Percentiles rank a stretch among this genome's conserved stretches.
These are phyloP conservation scores for Calonectria fujianensis DNA, from an alignment of 2,329 filamentous ascomycete genomes.

Conservation along the genomic window DNA sequence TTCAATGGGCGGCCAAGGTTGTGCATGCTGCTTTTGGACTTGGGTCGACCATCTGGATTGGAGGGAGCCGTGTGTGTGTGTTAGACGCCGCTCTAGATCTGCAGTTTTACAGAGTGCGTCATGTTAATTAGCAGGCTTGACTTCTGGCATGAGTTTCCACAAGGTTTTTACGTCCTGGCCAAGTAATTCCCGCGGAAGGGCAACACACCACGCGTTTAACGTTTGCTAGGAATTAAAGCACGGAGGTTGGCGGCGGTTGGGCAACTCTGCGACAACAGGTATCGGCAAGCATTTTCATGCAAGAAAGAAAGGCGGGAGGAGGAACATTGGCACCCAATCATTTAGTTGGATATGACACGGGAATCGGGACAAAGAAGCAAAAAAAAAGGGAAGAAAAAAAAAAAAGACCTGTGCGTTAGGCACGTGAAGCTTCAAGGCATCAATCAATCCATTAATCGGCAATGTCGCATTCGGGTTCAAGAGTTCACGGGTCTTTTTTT, in stretches of 20 bases:
- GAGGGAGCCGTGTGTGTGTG: background rate
- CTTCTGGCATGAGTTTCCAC: background rate
- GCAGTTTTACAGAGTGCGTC: background rate
- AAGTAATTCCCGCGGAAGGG: background rate
- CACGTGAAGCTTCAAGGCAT: conserved; percentile 3
- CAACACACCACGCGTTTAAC: conserved; percentile 7
- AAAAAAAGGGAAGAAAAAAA: background rate
- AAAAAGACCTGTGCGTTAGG: background rate
- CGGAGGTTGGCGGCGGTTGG: conserved; percentile 1
- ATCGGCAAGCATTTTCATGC: conserved; percentile 2
- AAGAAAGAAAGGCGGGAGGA: background rate
- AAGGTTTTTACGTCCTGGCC: background rate
- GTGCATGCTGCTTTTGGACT: background rate
- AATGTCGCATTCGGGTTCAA: background rate
- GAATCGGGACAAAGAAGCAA: conserved; percentile 1
- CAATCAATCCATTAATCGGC: conserved; percentile 1
- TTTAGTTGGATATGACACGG: background rate
- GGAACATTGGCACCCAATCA: conserved; percentile 14
- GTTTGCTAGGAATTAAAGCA: background rate
- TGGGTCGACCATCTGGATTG: background rate
- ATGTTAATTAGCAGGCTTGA: conserved; percentile 2
- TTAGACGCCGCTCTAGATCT: background rate
- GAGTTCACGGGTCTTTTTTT: background rate
- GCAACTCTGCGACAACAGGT: conserved; percentile 8
- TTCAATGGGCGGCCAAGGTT: conserved; percentile 9